Evolutionary conservation across 495 filamentous ascomycete species (phyloP).

Genomic region (Aspergillus incahuasiensis): DNA sequence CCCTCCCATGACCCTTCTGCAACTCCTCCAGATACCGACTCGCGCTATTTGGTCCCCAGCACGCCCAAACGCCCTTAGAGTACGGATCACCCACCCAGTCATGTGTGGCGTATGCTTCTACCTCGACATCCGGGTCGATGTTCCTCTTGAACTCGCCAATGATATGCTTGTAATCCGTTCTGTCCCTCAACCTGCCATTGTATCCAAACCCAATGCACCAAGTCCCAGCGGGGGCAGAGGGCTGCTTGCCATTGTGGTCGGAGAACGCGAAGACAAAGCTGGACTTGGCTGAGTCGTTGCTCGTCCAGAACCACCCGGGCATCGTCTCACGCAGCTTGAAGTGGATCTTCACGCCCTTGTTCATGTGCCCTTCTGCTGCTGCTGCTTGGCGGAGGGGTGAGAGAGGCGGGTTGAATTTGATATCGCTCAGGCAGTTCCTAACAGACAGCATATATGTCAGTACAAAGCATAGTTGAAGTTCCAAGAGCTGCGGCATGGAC

Average conservation of each 20-base stretch:
- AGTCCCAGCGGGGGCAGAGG: conserved; percentile 13
- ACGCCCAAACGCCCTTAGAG: conserved; percentile 23
- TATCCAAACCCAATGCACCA: conserved; percentile 23
- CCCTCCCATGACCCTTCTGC: conserved; percentile 17
- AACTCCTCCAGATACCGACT: conserved; percentile 13
- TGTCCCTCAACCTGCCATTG: conserved; percentile 15
- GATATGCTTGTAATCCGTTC: conserved; percentile 11
- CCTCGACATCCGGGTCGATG: conserved; percentile 12
- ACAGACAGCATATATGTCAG: conserved; percentile 17
- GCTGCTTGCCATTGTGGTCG: conserved; percentile 22
- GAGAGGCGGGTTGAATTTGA: conserved; percentile 22
- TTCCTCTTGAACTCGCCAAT: conserved; percentile 1
- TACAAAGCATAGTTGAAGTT: too few species aligned
- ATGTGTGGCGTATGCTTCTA: conserved; percentile 21
- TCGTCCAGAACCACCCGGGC: conserved; percentile 13
- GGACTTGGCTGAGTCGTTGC: background rate
- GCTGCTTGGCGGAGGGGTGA: conserved; percentile 17
- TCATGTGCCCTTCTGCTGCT: conserved; percentile 19
- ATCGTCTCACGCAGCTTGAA: conserved; percentile 14
- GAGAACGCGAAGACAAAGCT: conserved; percentile 20
- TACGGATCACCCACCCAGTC: conserved; percentile 31
- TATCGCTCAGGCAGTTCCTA: conserved; percentile 1
- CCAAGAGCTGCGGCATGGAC: too few species aligned
- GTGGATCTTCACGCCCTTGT: conserved; percentile 25
- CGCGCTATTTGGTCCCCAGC: conserved; percentile 14